These are phyloP conservation scores for Botrytis fragariae DNA, from an alignment of 2,329 filamentous ascomycete species.

Conservation along the genomic window DNA sequence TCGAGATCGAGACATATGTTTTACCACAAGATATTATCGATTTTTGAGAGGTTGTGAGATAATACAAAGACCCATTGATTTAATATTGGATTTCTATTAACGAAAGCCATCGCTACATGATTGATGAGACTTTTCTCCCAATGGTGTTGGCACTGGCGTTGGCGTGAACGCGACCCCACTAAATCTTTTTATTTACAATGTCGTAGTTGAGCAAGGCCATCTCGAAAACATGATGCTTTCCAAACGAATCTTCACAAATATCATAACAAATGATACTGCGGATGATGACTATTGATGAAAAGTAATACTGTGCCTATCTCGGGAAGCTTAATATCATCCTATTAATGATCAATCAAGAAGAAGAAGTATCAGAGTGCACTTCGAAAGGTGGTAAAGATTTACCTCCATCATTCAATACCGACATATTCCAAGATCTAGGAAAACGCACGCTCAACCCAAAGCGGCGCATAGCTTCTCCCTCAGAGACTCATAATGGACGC, in stretches of 20 bases:
- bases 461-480: not conserved
- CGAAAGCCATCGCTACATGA: not conserved
- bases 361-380: conserved; percentile 5
- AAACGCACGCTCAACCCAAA: not conserved
- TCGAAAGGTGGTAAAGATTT: not conserved
- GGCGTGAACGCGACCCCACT: conserved; percentile 3
- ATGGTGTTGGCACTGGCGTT: not conserved
- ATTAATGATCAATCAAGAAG: not conserved
- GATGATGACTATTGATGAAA: not conserved
- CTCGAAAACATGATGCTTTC: not conserved
- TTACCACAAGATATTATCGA: not conserved
- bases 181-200: conserved; percentile 8
- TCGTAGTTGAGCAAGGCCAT: not conserved
- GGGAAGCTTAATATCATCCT: no score
- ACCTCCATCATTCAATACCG: not conserved
- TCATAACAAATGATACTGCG: not conserved
- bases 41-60: not conserved
- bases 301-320: not conserved
- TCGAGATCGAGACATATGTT: not conserved
- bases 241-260: not conserved
- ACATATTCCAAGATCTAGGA: not conserved
- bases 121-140: not conserved
- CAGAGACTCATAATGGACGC: conserved; percentile 51
- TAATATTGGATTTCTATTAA: not conserved
- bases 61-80: not conserved